A percentile compares a stretch with the other conserved stretches of the same genome.
These are phyloP conservation scores for Phytophthora boehmeriae DNA, from an alignment of 352 stramenopile genomes.

Conservation along the genomic window DNA sequence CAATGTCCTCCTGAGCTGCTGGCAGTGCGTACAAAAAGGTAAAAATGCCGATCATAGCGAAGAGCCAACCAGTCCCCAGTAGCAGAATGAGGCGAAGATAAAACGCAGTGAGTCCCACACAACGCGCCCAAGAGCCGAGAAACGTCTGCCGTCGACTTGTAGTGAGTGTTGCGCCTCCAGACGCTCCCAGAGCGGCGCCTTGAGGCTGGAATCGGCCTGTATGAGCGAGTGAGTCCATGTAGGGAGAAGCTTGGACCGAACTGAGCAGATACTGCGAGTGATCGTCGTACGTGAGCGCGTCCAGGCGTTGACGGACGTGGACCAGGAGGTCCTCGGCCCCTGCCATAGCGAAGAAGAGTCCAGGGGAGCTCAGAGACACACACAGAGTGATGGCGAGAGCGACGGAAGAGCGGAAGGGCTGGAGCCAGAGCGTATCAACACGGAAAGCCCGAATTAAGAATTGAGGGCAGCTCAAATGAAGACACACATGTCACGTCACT, in stretches of 20 bases:
- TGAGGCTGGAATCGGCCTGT: too few relatives aligned
- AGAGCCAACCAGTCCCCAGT: conserved; percentile 52
- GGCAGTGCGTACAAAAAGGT: conserved; percentile 43
- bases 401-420: too few relatives aligned
- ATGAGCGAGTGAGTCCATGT: conserved; percentile 8
- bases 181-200: too few relatives aligned
- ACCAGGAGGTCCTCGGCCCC: conserved; percentile 40
- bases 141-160: conserved; percentile 27
- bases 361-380: too few relatives aligned
- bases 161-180: conserved; percentile 4
- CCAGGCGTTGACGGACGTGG: conserved; percentile 57
- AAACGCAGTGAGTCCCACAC: conserved; percentile 48
- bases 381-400: too few relatives aligned
- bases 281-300: conserved; percentile 56
- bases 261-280: conserved; percentile 50
- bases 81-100: conserved; percentile 53
- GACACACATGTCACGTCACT: too few relatives aligned
- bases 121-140: conserved; percentile 25
- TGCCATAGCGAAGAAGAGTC: conserved; percentile 19
- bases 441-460: too few relatives aligned
- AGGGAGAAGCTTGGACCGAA: conserved; percentile 36
- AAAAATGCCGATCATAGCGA: conserved; percentile 48
- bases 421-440: too few relatives aligned
- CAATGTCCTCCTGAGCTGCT: conserved; percentile 25
- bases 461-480: too few relatives aligned